Conservation (phyloP, 169 alveolate species). For the Eimeria falciformis region DNA sequence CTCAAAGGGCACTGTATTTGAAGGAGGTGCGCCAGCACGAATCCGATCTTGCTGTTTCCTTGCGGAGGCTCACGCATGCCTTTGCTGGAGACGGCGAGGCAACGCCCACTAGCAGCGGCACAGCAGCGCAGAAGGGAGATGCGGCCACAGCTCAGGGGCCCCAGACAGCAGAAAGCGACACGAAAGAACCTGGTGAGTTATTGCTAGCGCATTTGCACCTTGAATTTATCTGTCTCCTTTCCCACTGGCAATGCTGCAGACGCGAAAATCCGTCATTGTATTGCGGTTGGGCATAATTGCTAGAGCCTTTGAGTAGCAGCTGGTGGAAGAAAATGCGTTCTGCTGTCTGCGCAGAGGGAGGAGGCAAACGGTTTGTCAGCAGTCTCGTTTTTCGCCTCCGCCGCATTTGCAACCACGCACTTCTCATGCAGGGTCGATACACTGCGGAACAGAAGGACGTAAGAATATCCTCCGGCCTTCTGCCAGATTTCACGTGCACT, state of each 20-base stretch:
- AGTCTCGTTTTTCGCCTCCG: constrained; percentile 89
- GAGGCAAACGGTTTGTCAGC: constrained; percentile 85
- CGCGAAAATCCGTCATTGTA: too few species aligned
- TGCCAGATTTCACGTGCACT: too few species aligned
- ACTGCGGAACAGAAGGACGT: constrained; percentile 82
- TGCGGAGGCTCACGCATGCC: constrained; percentile 3
- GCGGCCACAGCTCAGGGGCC: background rate
- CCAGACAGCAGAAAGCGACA: constrained; percentile 5
- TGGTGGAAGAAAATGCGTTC: background rate
- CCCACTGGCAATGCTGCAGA: too few species aligned
- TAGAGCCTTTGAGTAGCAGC: background rate
- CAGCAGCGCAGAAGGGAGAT: constrained; percentile 12
- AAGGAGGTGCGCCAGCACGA: constrained; percentile 57
- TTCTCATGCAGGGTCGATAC: constrained; percentile 88
- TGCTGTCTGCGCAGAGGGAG: constrained; percentile 35
- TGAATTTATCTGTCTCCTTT: too few species aligned
- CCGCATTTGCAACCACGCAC: constrained; percentile 94
- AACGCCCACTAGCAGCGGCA: constrained; percentile 1
- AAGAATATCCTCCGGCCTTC: background rate
- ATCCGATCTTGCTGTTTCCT: constrained; percentile 12
- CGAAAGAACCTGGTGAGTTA: constrained; percentile 12
- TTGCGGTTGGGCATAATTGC: background rate
- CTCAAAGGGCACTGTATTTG: constrained; percentile 72
- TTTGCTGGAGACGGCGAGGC: background rate
- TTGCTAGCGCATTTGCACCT: too few species aligned